Percentiles rank a stretch among this genome's conserved stretches.
These are phyloP conservation scores for Kuraishia ogatae DNA, from an alignment of 805 yeast species.

Conservation along the genomic window DNA sequence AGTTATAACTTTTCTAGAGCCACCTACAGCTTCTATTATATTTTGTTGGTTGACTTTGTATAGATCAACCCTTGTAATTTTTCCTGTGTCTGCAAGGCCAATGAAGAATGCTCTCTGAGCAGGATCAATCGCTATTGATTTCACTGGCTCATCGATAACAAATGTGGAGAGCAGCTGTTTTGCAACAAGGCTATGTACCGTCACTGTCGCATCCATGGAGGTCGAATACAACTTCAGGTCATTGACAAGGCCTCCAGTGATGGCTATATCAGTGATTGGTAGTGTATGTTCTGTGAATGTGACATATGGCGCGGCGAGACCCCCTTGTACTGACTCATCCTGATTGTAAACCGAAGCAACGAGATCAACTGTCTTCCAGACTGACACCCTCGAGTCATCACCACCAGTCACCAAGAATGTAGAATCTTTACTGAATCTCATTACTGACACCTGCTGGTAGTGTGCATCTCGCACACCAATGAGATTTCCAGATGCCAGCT, in stretches of 20 bases:
- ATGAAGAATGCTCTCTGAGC: conserved; percentile 68
- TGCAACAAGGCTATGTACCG: conserved; percentile 52
- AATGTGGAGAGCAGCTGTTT: conserved; percentile 55
- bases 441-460: conserved; percentile 61
- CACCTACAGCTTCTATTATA: conserved; percentile 52
- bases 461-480: conserved; percentile 72
- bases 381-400: conserved; percentile 66
- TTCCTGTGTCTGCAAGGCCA: conserved; percentile 54
- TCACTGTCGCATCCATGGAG: conserved; percentile 66
- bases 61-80: conserved; percentile 46
- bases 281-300: conserved; percentile 54
- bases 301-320: conserved; percentile 43
- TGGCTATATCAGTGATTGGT: conserved; percentile 30
- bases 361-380: conserved; percentile 66
- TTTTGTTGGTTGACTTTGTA: conserved; percentile 30
- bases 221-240: conserved; percentile 62
- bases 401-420: conserved; percentile 69
- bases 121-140: conserved; percentile 61
- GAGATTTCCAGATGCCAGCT: conserved; percentile 65
- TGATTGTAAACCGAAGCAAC: conserved; percentile 20
- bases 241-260: conserved; percentile 39
- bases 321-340: conserved; percentile 22
- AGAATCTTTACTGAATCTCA: conserved; percentile 55
- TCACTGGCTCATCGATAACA: conserved; percentile 52
- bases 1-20: conserved; percentile 41